Evolutionary conservation across 2,329 filamentous ascomycete genomes (phyloP).

Genomic region (Pseudopithomyces maydicus): DNA sequence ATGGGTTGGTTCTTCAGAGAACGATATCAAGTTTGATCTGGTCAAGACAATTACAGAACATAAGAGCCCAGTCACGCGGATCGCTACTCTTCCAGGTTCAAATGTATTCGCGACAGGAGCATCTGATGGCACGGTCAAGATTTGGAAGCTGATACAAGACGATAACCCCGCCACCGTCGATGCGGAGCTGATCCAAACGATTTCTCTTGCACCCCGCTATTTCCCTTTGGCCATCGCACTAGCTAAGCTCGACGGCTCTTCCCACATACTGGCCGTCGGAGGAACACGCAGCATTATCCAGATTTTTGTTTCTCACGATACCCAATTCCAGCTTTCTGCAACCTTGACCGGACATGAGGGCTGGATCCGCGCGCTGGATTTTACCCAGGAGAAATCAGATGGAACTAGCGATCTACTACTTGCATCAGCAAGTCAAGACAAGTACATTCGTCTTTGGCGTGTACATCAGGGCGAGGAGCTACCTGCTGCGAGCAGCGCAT

Average conservation of each 20-base stretch:
- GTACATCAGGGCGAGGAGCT: constrained; percentile 73
- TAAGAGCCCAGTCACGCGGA: constrained; percentile 72
- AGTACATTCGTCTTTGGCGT: constrained; percentile 94
- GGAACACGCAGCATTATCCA: constrained; percentile 86
- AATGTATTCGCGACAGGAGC: constrained; percentile 63
- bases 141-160: constrained; percentile 67
- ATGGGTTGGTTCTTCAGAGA: constrained; percentile 51
- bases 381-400: constrained; percentile 66
- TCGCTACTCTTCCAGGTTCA: constrained; percentile 53
- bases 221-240: constrained; percentile 81
- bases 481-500: constrained; percentile 60
- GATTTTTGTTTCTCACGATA: constrained; percentile 67
- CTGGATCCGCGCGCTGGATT: constrained; percentile 87
- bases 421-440: constrained; percentile 95
- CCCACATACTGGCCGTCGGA: constrained; percentile 76
- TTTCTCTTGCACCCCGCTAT: constrained; percentile 75
- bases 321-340: constrained; percentile 71
- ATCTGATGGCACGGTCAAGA: constrained; percentile 66
- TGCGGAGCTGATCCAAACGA: constrained; percentile 52
- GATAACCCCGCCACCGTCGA: constrained; percentile 31
- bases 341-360: constrained; percentile 89
- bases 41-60: constrained; percentile 66
- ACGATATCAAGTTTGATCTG: constrained; percentile 44
- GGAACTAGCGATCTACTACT: constrained; percentile 73
- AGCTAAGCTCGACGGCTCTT: constrained; percentile 60